These are phyloP conservation scores for Solanum chmielewskii DNA, from an alignment of 257 asterid species.

Conservation along the genomic window DNA sequence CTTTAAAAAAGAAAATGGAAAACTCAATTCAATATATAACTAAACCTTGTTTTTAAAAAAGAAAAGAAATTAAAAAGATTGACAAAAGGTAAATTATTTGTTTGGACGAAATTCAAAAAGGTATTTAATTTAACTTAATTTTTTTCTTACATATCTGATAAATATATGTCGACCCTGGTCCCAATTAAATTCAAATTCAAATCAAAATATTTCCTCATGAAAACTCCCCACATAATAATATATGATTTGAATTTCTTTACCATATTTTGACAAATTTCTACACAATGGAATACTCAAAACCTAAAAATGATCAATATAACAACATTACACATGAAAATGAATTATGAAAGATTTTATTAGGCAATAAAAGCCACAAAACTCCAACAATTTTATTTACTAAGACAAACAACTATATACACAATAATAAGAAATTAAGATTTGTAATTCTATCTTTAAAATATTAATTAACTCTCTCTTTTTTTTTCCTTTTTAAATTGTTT, in stretches of 20 bases:
- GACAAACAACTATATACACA: not conserved
- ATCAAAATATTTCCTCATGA: rapidly evolving
- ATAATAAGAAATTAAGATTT: not conserved
- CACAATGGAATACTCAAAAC: not conserved
- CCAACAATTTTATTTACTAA: not conserved
- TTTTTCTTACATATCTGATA: no score
- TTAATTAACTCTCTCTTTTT: not conserved
- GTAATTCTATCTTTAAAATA: not conserved
- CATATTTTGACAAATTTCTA: not conserved
- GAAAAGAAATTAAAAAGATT: no score
- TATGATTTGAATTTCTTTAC: not conserved
- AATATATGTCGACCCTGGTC: rapidly evolving
- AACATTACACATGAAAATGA: not conserved
- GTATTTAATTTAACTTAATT: not conserved
- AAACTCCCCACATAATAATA: no score
- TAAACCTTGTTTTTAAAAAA: no score
- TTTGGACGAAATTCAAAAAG: not conserved
- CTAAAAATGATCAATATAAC: not conserved
- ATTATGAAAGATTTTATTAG: not conserved
- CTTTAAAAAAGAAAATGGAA: no score
- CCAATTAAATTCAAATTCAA: no score
- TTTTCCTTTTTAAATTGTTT: slow-evolving; percentile 5
- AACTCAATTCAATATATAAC: no score
- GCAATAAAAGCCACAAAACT: not conserved
- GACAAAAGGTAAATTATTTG: not conserved